phyloP scores from a whole-genome alignment of 2,329 filamentous ascomycete species.

The Trematosphaeria pertusa region DNA sequence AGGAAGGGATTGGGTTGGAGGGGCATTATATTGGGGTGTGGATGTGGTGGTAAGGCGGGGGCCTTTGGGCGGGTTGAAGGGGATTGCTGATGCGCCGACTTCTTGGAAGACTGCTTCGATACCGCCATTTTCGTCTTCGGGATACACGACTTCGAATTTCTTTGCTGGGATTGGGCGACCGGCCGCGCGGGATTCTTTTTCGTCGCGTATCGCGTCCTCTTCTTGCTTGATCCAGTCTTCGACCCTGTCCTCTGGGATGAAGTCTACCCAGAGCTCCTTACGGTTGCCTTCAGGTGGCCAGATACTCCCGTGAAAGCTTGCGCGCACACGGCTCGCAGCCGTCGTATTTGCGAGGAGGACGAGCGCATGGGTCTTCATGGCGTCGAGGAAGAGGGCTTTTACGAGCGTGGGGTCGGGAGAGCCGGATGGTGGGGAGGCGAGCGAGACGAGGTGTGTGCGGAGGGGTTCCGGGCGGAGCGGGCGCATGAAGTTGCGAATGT shows the following conservation, averaged over 20 bases:
- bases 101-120: constrained; percentile 42
- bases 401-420: constrained; percentile 63
- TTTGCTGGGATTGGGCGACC: constrained; percentile 27
- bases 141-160: constrained; percentile 43
- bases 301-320: constrained; percentile 75
- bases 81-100: constrained; percentile 33
- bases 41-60: constrained; percentile 17
- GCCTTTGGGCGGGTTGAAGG: constrained; percentile 23
- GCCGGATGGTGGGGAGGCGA: constrained; percentile 68
- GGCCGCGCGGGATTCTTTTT: constrained; percentile 35
- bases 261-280: constrained; percentile 87
- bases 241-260: constrained; percentile 78
- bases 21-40: constrained; percentile 5
- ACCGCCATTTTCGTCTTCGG: constrained; percentile 21
- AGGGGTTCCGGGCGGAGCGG: constrained; percentile 76
- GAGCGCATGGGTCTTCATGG: constrained; percentile 87
- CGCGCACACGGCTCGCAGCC: constrained; percentile 78
- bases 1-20: constrained; percentile 2
- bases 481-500: constrained; percentile 90
- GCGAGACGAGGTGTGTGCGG: constrained; percentile 69
- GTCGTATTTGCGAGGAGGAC: constrained; percentile 72
- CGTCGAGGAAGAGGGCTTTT: constrained; percentile 77
- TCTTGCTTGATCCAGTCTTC: constrained; percentile 71
- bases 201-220: constrained; percentile 36
- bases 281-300: constrained; percentile 90